Conservation (phyloP, 1,284 basidiomycete genomes). For the Cryptococcus sp. region DNA sequence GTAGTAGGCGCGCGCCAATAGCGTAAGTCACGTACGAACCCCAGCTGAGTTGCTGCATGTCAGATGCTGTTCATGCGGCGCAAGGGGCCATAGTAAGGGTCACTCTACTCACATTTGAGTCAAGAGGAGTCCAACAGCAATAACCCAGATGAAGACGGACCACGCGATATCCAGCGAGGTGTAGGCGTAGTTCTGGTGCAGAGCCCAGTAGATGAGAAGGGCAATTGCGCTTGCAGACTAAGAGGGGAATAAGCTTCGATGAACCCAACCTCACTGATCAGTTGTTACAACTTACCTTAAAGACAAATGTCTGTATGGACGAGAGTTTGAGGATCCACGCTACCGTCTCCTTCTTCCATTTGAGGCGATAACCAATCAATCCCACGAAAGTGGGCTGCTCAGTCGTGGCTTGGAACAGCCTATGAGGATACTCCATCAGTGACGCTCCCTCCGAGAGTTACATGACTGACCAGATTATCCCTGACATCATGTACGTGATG, state of each 20-base stretch:
- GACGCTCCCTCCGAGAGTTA: not conserved
- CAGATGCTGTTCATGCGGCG: not conserved
- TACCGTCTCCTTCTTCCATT: conserved; percentile 11
- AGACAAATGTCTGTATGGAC: conserved; percentile 19
- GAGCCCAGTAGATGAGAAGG: conserved; percentile 25
- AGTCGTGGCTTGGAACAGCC: conserved; percentile 29
- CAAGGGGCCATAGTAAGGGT: not conserved
- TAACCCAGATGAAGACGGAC: conserved; percentile 17
- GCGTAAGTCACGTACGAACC: conserved; percentile 20
- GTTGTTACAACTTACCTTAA: conserved; percentile 13
- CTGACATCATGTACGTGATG: conserved; percentile 9
- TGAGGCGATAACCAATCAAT: conserved; percentile 24
- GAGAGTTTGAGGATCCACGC: conserved; percentile 18
- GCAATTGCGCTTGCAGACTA: conserved; percentile 18
- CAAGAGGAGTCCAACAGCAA: conserved; percentile 18
- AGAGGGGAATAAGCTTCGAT: not conserved
- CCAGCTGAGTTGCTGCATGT: conserved; percentile 9
- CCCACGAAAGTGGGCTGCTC: conserved; percentile 32
- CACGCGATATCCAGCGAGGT: conserved; percentile 19
- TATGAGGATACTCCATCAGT: not conserved
- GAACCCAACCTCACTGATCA: not conserved
- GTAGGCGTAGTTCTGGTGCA: conserved; percentile 17
- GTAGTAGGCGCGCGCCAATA: conserved; percentile 10
- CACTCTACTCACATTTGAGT: conserved; percentile 22
- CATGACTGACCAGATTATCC: conserved; percentile 16